Percentiles rank a stretch among this genome's conserved stretches.
Evolutionary conservation across 2,329 filamentous ascomycete species (phyloP).

Genomic region (Diaporthe australafricana): DNA sequence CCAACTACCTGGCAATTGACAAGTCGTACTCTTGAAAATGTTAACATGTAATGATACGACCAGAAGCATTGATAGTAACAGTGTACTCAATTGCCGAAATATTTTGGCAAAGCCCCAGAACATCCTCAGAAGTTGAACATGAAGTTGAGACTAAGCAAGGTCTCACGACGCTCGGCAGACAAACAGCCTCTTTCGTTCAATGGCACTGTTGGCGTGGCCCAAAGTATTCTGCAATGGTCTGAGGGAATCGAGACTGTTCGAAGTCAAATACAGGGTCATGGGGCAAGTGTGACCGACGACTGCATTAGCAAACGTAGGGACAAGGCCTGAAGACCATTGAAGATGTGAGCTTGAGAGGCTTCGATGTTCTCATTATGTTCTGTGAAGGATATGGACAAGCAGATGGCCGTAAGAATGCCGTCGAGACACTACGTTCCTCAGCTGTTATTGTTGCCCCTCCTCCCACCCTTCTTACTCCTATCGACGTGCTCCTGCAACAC

Average conservation of each 20-base stretch:
- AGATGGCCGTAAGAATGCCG: not conserved
- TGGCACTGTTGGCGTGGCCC: not conserved
- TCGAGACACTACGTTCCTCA: not conserved
- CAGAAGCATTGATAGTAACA: no score
- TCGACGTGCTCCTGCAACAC: constrained; percentile 85
- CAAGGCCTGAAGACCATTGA: not conserved
- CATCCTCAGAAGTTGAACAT: no score
- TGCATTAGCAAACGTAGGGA: not conserved
- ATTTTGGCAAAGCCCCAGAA: no score
- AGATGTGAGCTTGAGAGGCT: not conserved
- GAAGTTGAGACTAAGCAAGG: no score
- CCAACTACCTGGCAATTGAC: no score
- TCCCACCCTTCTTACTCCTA: constrained; percentile 85
- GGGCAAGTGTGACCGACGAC: not conserved
- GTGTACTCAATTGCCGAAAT: no score
- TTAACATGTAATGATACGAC: no score
- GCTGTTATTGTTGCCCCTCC: constrained; percentile 72
- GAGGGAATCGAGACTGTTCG: not conserved
- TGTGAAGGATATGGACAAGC: not conserved
- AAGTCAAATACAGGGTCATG: not conserved
- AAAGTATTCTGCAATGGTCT: not conserved
- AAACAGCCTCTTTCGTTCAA: not conserved
- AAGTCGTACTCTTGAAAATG: no score
- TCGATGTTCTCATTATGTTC: not conserved
- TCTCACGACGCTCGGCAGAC: no score